These are phyloP conservation scores for Russula sp. DNA, from an alignment of 768 basidiomycete genomes.

Conservation along the genomic window DNA sequence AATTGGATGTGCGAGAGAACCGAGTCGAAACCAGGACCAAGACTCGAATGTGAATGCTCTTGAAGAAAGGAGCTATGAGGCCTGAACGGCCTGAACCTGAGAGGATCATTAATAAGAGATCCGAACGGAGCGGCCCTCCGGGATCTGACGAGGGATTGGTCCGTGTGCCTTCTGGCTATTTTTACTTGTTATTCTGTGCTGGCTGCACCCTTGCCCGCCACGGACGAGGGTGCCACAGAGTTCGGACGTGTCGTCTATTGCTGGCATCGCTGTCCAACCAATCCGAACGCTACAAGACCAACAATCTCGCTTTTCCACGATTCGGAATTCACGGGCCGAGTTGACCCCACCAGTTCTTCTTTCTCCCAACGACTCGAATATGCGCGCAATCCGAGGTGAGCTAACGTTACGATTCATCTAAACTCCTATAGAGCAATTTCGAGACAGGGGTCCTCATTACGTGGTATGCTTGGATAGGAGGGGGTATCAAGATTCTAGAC, in stretches of 20 bases:
- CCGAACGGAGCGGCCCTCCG: conserved; percentile 12
- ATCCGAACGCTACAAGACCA: not conserved
- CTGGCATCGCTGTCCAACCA: not conserved
- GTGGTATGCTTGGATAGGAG: conserved; percentile 38
- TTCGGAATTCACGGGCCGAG: not conserved
- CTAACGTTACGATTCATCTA: not conserved
- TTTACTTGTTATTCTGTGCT: not conserved
- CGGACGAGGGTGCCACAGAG: no score
- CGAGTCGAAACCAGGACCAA: not conserved
- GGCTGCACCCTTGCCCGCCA: not conserved
- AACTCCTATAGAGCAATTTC: not conserved
- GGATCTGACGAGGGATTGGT: not conserved
- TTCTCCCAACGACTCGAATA: not conserved
- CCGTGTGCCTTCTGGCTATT: not conserved
- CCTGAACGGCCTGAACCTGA: not conserved
- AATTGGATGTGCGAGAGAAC: not conserved
- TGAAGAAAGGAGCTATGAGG: conserved; percentile 6
- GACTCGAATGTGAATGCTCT: not conserved
- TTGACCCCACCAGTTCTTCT: not conserved
- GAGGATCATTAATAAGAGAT: conserved; percentile 1
- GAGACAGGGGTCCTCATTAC: conserved; percentile 56
- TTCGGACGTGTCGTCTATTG: not conserved
- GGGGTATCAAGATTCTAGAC: not conserved
- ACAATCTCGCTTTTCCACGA: no score
- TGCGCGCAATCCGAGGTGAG: conserved; percentile 13